Conservation (phyloP, 768 basidiomycete genomes). For the Suillus variegatus region DNA sequence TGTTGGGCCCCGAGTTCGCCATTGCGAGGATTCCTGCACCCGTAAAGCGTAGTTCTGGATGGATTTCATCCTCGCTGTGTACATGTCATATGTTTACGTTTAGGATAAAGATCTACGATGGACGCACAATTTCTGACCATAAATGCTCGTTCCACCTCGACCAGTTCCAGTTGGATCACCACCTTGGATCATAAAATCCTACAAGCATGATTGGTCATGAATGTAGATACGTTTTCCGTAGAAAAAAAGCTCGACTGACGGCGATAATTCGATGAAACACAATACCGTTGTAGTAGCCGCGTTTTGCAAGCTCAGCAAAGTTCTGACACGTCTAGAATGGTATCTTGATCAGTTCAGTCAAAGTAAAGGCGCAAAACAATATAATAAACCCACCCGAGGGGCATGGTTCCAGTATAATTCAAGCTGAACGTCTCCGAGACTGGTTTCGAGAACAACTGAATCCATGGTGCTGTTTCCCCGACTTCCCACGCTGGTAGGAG, state of each 20-base stretch:
- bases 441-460: slow-evolving; percentile 80
- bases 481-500: no score
- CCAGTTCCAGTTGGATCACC: slow-evolving; percentile 98
- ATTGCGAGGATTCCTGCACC: slow-evolving; percentile 96
- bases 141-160: slow-evolving; percentile 86
- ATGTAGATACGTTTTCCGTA: background rate
- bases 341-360: slow-evolving; percentile 18
- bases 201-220: slow-evolving; percentile 5
- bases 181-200: slow-evolving; percentile 98
- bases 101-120: background rate
- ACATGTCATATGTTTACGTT: background rate
- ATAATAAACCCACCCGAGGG: slow-evolving; percentile 50
- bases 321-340: slow-evolving; percentile 84
- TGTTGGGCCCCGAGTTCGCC: slow-evolving; percentile 97
- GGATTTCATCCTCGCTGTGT: slow-evolving; percentile 83
- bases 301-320: slow-evolving; percentile 87
- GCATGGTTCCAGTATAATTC: slow-evolving; percentile 95
- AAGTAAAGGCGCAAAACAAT: slow-evolving; percentile 3
- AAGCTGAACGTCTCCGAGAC: slow-evolving; percentile 80
- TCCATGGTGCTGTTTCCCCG: slow-evolving; percentile 20
- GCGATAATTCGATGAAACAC: slow-evolving; percentile 91
- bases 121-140: slow-evolving; percentile 83
- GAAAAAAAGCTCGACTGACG: slow-evolving; percentile 41
- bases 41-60: slow-evolving; percentile 89
- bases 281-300: slow-evolving; percentile 90